Conservation (phyloP, 1,284 basidiomycete genomes). For the Vanrija pseudolonga region DNA sequence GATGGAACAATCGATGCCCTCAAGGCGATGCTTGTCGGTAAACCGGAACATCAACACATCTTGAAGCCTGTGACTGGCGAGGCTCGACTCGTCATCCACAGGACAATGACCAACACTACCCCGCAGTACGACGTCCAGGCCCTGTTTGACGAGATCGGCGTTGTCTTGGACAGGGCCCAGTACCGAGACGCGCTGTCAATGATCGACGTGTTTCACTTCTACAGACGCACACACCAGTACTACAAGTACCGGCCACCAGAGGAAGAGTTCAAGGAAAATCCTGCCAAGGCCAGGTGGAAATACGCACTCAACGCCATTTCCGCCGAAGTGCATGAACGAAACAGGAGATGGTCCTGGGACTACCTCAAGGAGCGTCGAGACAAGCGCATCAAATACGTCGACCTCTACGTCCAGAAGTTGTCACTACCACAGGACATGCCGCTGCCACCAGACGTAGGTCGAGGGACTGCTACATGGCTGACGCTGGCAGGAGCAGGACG, state of each 20-base stretch:
- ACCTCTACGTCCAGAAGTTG: constrained; percentile 68
- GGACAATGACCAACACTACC: constrained; percentile 65
- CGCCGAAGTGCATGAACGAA: constrained; percentile 79
- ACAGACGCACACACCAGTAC: constrained; percentile 85
- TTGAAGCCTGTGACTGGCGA: constrained; percentile 94
- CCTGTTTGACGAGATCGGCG: constrained; percentile 89
- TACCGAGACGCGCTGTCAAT: constrained; percentile 93
- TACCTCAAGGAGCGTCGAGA: constrained; percentile 87
- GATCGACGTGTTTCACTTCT: constrained; percentile 96
- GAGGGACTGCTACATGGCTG: not conserved
- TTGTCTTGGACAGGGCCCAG: constrained; percentile 89
- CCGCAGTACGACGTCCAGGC: constrained; percentile 88
- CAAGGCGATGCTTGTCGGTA: constrained; percentile 65
- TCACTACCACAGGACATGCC: constrained; percentile 49
- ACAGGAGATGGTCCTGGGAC: constrained; percentile 85
- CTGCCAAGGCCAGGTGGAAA: constrained; percentile 67
- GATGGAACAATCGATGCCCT: constrained; percentile 74
- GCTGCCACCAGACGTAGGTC: constrained; percentile 56
- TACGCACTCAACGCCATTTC: constrained; percentile 83
- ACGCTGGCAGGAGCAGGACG: constrained; percentile 59
- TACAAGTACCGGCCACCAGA: constrained; percentile 69
- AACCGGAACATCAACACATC: constrained; percentile 81
- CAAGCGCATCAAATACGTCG: constrained; percentile 76
- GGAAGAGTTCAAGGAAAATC: constrained; percentile 62
- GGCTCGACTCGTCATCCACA: constrained; percentile 82